A percentile compares a stretch with the other conserved stretches of the same genome.
These are phyloP conservation scores for Wickerhamomyces bisporus DNA, from an alignment of 805 yeast genomes.

Conservation along the genomic window DNA sequence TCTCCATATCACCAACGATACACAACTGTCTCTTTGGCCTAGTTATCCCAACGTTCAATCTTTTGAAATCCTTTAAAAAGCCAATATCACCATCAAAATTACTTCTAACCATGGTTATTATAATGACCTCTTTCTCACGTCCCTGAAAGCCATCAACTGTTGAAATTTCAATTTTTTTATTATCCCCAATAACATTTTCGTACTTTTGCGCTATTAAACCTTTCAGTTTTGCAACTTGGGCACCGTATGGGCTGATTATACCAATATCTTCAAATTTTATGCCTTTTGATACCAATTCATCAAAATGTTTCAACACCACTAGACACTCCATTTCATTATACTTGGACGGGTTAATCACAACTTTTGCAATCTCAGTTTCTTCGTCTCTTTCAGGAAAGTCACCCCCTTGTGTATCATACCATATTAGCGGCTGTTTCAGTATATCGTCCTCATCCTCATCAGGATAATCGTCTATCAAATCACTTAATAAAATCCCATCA, in stretches of 20 bases:
- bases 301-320: slow-evolving; percentile 54
- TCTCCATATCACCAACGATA: slow-evolving; percentile 81
- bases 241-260: slow-evolving; percentile 83
- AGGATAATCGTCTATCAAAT: slow-evolving; percentile 40
- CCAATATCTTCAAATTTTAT: slow-evolving; percentile 62
- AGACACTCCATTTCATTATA: slow-evolving; percentile 73
- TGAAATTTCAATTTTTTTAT: slow-evolving; percentile 59
- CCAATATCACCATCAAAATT: slow-evolving; percentile 72
- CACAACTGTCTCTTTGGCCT: slow-evolving; percentile 83
- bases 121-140: slow-evolving; percentile 83
- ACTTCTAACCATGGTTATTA: slow-evolving; percentile 77
- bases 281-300: slow-evolving; percentile 44
- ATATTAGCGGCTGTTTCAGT: slow-evolving; percentile 52
- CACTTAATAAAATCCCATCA: slow-evolving; percentile 43
- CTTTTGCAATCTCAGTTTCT: slow-evolving; percentile 22
- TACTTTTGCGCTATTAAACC: slow-evolving; percentile 1
- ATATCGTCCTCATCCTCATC: slow-evolving; percentile 43
- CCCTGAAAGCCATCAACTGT: slow-evolving; percentile 98
- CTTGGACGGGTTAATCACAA: slow-evolving; percentile 45
- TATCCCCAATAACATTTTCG: slow-evolving; percentile 25
- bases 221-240: slow-evolving; percentile 64
- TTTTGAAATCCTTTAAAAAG: slow-evolving; percentile 68
- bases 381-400: slow-evolving; percentile 61
- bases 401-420: slow-evolving; percentile 95
- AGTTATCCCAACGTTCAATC: slow-evolving; percentile 92